phyloP scores from a whole-genome alignment of 805 yeast genomes.

The Candida ipomoeae region DNA sequence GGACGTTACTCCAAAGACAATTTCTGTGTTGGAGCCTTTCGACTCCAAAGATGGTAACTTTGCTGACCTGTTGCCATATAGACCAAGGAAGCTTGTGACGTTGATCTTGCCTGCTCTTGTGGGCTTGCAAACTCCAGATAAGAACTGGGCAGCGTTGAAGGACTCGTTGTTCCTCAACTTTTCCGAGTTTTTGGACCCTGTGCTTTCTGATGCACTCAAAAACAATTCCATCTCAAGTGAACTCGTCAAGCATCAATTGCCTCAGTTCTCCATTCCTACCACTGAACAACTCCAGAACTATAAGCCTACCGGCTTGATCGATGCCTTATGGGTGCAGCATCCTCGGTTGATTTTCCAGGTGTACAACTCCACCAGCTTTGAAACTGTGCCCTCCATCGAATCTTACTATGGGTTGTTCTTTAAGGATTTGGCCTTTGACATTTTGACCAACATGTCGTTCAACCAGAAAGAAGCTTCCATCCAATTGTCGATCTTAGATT shows the following conservation, averaged over 20 bases:
- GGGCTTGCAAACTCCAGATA: slow-evolving; percentile 30
- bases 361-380: slow-evolving; percentile 54
- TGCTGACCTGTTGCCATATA: slow-evolving; percentile 41
- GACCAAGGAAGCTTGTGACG: slow-evolving; percentile 44
- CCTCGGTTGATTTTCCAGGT: slow-evolving; percentile 62
- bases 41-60: slow-evolving; percentile 30
- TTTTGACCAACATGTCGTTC: slow-evolving; percentile 77
- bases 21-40: slow-evolving; percentile 34
- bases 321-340: slow-evolving; percentile 56
- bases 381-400: slow-evolving; percentile 49
- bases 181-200: slow-evolving; percentile 29
- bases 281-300: slow-evolving; percentile 17
- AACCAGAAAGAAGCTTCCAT: slow-evolving; percentile 84
- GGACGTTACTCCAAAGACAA: slow-evolving; percentile 14
- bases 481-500: slow-evolving; percentile 70
- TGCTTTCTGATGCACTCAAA: slow-evolving; percentile 29
- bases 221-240: slow-evolving; percentile 37
- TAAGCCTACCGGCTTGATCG: slow-evolving; percentile 39
- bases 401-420: slow-evolving; percentile 49
- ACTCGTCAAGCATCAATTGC: slow-evolving; percentile 37
- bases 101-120: slow-evolving; percentile 49
- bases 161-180: slow-evolving; percentile 31
- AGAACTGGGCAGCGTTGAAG: slow-evolving; percentile 36
- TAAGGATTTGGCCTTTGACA: slow-evolving; percentile 71
- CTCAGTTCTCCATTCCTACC: slow-evolving; percentile 35